Evolutionary conservation across 2,329 filamentous ascomycete genomes (phyloP).

Genomic region (Xylaria sp.): DNA sequence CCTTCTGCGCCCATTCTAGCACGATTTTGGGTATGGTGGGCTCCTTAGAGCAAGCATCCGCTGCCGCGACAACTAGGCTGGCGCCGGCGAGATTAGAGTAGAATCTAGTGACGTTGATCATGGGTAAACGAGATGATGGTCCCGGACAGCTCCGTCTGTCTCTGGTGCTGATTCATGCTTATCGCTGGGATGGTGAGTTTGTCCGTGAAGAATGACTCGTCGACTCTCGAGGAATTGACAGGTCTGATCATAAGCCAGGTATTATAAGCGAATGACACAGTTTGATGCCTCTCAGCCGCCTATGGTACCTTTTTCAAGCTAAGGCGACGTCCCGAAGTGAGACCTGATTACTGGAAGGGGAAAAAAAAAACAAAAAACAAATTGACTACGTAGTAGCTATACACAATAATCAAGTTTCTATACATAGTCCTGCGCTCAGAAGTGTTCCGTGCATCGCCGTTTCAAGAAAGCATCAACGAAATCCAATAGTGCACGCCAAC

Average conservation of each 20-base stretch:
- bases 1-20: constrained; percentile 35
- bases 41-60: constrained; percentile 32
- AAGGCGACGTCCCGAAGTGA: constrained; percentile 27
- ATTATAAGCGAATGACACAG: constrained; percentile 12
- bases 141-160: constrained; percentile 11
- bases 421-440: background rate
- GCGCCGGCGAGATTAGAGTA: constrained; percentile 27
- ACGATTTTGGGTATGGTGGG: constrained; percentile 23
- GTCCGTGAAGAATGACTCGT: constrained; percentile 18
- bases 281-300: constrained; percentile 24
- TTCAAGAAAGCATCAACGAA: background rate
- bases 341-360: constrained; percentile 20
- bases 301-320: constrained; percentile 16
- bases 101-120: constrained; percentile 27
- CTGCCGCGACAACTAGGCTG: constrained; percentile 37
- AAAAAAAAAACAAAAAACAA: background rate
- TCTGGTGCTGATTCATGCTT: constrained; percentile 16
- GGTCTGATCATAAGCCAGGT: constrained; percentile 17
- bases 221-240: constrained; percentile 18
- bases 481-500: background rate
- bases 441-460: background rate
- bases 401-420: background rate
- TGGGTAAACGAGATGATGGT: constrained; percentile 34
- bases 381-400: constrained; percentile 9
- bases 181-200: constrained; percentile 8